A percentile compares a stretch with the other conserved stretches of the same genome.
Evolutionary conservation across 2,329 filamentous ascomycete genomes (phyloP).

Genomic region (Diplodia scrobiculata): DNA sequence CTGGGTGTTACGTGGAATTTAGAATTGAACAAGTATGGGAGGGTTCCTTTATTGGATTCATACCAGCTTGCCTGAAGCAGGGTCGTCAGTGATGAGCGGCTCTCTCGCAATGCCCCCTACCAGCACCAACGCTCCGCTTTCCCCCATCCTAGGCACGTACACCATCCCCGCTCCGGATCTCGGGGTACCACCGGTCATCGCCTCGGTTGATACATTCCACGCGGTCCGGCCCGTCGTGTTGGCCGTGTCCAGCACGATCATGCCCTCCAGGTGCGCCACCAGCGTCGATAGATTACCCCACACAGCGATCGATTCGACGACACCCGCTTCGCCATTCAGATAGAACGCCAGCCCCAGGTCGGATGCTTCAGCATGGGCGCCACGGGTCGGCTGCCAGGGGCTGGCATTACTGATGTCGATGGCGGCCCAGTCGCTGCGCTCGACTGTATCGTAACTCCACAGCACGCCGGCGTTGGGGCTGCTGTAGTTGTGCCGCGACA

Average conservation of each 20-base stretch:
- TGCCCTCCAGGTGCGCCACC: conserved; percentile 1
- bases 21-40: background rate
- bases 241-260: conserved; percentile 1
- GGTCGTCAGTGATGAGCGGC: background rate
- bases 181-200: background rate
- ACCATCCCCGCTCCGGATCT: background rate
- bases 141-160: background rate
- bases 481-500: background rate
- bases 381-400: conserved; percentile 39
- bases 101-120: conserved; percentile 1
- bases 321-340: conserved; percentile 41
- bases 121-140: background rate
- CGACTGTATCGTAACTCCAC: conserved; percentile 27
- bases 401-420: conserved; percentile 1
- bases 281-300: conserved; percentile 8
- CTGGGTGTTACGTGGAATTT: background rate
- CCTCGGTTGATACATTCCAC: background rate
- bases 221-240: background rate
- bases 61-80: conserved; percentile 14
- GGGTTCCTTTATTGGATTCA: background rate
- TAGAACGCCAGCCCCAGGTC: conserved; percentile 46
- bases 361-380: conserved; percentile 44
- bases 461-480: background rate
- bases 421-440: background rate
- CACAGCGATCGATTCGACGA: background rate